Conservation (phyloP, 208 protist species). For the Trypanosoma boissoni region DNA sequence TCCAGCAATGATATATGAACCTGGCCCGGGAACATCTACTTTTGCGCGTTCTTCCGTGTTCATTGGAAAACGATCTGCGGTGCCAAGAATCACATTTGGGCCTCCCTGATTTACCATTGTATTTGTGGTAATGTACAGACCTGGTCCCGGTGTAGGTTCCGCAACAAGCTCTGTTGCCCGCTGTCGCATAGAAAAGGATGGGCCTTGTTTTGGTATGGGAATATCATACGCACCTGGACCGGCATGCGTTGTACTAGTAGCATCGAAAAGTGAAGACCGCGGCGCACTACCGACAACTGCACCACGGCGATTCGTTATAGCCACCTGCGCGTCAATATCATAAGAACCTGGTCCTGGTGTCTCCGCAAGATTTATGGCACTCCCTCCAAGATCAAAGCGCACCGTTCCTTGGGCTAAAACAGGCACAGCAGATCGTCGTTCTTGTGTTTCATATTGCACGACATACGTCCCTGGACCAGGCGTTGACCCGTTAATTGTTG, state of each 20-base stretch:
- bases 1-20: neutral
- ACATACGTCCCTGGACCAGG: slow-evolving; percentile 32
- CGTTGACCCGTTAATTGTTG: neutral
- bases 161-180: neutral
- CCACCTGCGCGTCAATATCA: slow-evolving; percentile 4
- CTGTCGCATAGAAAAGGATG: slow-evolving; percentile 22
- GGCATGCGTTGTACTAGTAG: neutral
- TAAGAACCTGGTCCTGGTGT: slow-evolving; percentile 47
- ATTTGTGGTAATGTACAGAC: slow-evolving; percentile 40
- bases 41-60: neutral
- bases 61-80: slow-evolving; percentile 8
- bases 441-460: slow-evolving; percentile 12
- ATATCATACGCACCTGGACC: slow-evolving; percentile 37
- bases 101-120: neutral
- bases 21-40: neutral
- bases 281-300: slow-evolving; percentile 45
- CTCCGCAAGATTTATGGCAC: neutral
- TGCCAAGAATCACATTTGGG: slow-evolving; percentile 3
- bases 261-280: slow-evolving; percentile 9
- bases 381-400: slow-evolving; percentile 4
- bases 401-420: slow-evolving; percentile 10
- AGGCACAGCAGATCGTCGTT: slow-evolving; percentile 15
- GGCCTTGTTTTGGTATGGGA: slow-evolving; percentile 16
- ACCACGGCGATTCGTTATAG: slow-evolving; percentile 22
- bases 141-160: slow-evolving; percentile 38